These are phyloP conservation scores for Salvia rosmarinus DNA, from an alignment of 257 asterid genomes.

Conservation along the genomic window DNA sequence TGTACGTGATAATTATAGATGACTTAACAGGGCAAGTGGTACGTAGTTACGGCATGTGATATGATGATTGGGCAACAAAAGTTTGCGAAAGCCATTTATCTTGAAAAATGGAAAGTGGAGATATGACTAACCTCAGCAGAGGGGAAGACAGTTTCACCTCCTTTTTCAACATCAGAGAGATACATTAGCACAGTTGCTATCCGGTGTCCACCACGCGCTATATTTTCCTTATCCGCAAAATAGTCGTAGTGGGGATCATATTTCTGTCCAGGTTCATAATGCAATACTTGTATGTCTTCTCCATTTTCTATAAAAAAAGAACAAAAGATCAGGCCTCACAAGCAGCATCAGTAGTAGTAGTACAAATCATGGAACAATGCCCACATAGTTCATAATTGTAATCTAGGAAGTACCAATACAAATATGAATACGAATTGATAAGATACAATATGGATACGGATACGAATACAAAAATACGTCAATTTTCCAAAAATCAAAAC, in stretches of 20 bases:
- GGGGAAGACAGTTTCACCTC: slow-evolving; percentile 98
- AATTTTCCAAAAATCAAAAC: too few relatives aligned
- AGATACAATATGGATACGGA: too few relatives aligned
- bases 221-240: slow-evolving; percentile 77
- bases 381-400: slow-evolving; percentile 4
- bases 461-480: too few relatives aligned
- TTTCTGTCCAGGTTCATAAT: slow-evolving; percentile 90
- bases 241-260: slow-evolving; percentile 91
- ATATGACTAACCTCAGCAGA: slow-evolving; percentile 78
- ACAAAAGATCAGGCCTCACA: slow-evolving; percentile 28
- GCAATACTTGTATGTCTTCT: slow-evolving; percentile 91
- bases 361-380: slow-evolving; percentile 15
- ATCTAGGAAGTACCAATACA: too few relatives aligned
- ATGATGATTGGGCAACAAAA: background rate
- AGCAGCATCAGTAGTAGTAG: background rate
- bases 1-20: background rate
- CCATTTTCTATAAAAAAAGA: slow-evolving; percentile 66
- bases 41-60: background rate
- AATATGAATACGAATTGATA: too few relatives aligned
- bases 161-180: slow-evolving; percentile 85
- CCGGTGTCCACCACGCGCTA: slow-evolving; percentile 93
- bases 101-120: slow-evolving; percentile 18
- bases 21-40: background rate
- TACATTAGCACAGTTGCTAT: slow-evolving; percentile 92
- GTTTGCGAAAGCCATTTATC: background rate